Evolutionary conservation across 2,329 filamentous ascomycete species (phyloP).

Genomic region (Phialophora macrospora): DNA sequence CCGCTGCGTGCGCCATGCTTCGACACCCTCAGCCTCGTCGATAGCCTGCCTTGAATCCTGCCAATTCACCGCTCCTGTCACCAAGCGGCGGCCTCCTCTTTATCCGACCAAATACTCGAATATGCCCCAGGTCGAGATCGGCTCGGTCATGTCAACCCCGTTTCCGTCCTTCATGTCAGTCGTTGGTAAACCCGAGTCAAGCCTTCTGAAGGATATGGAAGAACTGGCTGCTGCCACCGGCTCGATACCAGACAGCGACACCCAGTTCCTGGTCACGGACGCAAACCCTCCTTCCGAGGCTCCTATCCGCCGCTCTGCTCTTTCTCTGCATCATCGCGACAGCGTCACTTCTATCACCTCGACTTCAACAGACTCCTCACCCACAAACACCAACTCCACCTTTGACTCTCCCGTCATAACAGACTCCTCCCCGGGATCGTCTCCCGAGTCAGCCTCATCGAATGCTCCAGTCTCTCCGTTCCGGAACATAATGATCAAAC

Average conservation of each 20-base stretch:
- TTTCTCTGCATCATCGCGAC: conserved; percentile 45
- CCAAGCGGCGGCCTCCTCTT: conserved; percentile 35
- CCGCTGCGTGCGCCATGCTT: conserved; percentile 29
- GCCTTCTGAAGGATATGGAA: conserved; percentile 33
- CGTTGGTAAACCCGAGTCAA: conserved; percentile 31
- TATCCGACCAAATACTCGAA: conserved; percentile 27
- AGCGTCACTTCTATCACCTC: conserved; percentile 58
- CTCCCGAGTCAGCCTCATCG: conserved; percentile 85
- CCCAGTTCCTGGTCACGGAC: conserved; percentile 32
- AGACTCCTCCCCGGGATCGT: conserved; percentile 88
- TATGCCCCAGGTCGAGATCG: conserved; percentile 38
- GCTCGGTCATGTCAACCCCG: conserved; percentile 37
- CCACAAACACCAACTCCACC: conserved; percentile 90
- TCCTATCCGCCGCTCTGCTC: conserved; percentile 19
- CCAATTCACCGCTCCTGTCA: conserved; percentile 23
- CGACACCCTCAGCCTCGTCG: conserved; percentile 20
- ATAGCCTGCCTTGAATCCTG: conserved; percentile 22
- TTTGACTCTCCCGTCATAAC: conserved; percentile 89
- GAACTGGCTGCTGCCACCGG: conserved; percentile 19
- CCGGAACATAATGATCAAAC: conserved; percentile 44
- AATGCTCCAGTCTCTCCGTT: conserved; percentile 60
- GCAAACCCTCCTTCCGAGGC: conserved; percentile 20
- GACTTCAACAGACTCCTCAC: conserved; percentile 90
- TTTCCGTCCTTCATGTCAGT: conserved; percentile 40
- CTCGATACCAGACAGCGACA: conserved; percentile 30